Evolutionary conservation across 2,329 filamentous ascomycete species (phyloP).

Genomic region (Calonectria ilicicola): DNA sequence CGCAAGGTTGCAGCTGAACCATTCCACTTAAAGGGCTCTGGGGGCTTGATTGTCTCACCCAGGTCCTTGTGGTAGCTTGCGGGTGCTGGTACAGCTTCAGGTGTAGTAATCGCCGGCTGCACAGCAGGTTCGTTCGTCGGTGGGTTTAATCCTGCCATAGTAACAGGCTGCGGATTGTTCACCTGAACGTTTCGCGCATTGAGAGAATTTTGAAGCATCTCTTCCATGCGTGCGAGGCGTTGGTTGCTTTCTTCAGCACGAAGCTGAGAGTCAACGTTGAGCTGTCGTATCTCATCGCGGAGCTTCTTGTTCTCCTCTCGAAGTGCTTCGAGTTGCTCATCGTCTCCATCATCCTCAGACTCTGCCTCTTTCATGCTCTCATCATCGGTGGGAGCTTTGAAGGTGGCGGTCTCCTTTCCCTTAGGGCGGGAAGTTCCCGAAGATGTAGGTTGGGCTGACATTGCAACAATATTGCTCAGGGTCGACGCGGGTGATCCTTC

Average conservation of each 20-base stretch:
- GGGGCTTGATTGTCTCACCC: too few species aligned
- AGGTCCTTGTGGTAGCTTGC: too few species aligned
- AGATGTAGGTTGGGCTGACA: not conserved
- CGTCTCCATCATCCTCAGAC: not conserved
- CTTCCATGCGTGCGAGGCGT: not conserved
- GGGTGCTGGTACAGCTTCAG: not conserved
- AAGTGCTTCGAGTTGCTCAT: not conserved
- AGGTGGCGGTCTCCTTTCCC: not conserved
- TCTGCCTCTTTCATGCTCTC: not conserved
- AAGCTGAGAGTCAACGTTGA: too few species aligned
- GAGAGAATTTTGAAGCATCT: not conserved
- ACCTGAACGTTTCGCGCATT: not conserved
- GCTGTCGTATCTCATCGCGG: too few species aligned
- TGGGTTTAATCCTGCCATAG: not conserved
- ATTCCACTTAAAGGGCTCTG: too few species aligned
- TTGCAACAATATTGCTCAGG: not conserved
- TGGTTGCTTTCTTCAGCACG: not conserved
- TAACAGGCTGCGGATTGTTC: not conserved
- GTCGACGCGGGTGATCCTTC: too few species aligned
- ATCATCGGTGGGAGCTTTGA: not conserved
- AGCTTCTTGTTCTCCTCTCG: too few species aligned
- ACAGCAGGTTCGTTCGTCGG: not conserved
- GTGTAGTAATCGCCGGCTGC: not conserved
- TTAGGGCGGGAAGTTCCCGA: not conserved
- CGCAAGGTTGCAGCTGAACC: too few species aligned